Percentiles rank a stretch among this genome's conserved stretches.
phyloP scores from a whole-genome alignment of 768 basidiomycete genomes.

The Dioszegia hungarica region DNA sequence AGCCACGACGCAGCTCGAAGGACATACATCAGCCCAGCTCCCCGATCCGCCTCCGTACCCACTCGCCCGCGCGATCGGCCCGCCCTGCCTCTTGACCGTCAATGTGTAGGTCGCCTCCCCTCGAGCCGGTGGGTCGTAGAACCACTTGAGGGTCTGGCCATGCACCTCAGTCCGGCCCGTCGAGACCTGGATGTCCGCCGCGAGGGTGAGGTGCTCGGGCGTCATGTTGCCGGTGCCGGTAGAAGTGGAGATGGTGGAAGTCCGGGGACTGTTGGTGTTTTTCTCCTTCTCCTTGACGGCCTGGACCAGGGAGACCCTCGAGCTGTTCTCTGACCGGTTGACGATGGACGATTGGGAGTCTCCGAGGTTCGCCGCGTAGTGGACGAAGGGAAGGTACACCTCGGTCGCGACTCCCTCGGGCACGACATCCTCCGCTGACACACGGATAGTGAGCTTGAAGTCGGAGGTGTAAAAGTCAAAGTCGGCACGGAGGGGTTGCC shows the following conservation, averaged over 20 bases:
- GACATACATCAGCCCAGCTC: constrained; percentile 41
- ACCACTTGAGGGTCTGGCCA: constrained; percentile 58
- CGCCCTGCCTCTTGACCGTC: constrained; percentile 52
- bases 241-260: neutral
- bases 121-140: constrained; percentile 49
- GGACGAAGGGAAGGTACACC: constrained; percentile 83
- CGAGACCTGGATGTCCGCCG: constrained; percentile 48
- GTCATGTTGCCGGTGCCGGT: neutral
- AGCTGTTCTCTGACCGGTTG: neutral
- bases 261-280: neutral
- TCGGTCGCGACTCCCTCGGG: constrained; percentile 64
- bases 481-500: constrained; percentile 60
- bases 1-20: constrained; percentile 9
- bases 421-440: constrained; percentile 57
- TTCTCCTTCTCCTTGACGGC: neutral
- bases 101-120: constrained; percentile 50
- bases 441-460: constrained; percentile 66
- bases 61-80: constrained; percentile 48
- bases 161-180: constrained; percentile 55
- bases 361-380: constrained; percentile 55
- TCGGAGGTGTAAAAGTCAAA: constrained; percentile 70
- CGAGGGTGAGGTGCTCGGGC: constrained; percentile 12
- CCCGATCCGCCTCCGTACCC: constrained; percentile 21
- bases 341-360: neutral
- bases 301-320: neutral